These are phyloP conservation scores for Amaranthus cruentus DNA, from an alignment of 148 eudicot species.

Conservation along the genomic window DNA sequence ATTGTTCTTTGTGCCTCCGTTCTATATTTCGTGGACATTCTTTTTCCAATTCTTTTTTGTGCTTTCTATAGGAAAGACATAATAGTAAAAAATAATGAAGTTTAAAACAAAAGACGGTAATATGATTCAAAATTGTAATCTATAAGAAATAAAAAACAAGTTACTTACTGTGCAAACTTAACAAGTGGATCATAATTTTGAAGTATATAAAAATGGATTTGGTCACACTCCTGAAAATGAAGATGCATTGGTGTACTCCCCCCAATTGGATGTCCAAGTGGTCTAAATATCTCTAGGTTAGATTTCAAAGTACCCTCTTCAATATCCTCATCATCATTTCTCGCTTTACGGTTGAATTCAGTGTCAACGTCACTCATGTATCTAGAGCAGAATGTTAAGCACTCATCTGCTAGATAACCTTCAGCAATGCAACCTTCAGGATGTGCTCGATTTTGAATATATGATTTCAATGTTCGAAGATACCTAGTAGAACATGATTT, in stretches of 20 bases:
- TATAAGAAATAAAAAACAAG: neutral
- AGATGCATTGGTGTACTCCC: neutral
- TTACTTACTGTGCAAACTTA: neutral
- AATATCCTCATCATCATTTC: conserved; percentile 14
- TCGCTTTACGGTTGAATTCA: neutral
- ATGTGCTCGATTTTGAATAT: neutral
- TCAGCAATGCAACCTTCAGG: conserved; percentile 14
- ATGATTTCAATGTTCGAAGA: neutral
- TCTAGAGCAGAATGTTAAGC: conserved; percentile 20
- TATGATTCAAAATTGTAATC: neutral
- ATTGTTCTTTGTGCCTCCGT: too few relatives aligned
- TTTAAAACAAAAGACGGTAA: too few relatives aligned
- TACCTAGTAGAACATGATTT: neutral
- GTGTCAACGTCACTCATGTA: conserved; percentile 21
- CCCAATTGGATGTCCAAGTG: conserved; percentile 10
- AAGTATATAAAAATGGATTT: neutral
- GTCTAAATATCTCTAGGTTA: neutral
- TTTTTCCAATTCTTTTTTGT: neutral
- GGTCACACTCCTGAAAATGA: neutral
- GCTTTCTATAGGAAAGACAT: neutral
- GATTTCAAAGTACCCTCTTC: too few relatives aligned
- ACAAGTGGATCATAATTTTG: neutral
- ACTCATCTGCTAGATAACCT: conserved; percentile 17
- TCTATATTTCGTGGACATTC: neutral
- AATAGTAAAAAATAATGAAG: too few relatives aligned